phyloP scores from a whole-genome alignment of 1,284 basidiomycete species.

The Calocybe gambosa region DNA sequence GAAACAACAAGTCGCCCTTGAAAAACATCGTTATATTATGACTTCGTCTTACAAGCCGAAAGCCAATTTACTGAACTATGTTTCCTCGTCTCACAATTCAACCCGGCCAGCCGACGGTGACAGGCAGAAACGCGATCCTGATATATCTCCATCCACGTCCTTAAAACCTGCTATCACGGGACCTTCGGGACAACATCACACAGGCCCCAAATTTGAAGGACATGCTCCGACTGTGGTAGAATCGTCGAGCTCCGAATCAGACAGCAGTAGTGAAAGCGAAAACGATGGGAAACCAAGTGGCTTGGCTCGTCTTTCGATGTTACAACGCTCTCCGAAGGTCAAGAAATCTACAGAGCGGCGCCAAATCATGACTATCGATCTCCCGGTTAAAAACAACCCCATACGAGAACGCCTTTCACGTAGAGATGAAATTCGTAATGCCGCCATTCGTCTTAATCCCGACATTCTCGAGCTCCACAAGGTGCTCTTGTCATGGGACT shows the following conservation, averaged over 20 bases:
- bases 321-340: constrained; percentile 57
- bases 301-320: constrained; percentile 55
- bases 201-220: constrained; percentile 26
- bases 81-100: constrained; percentile 7
- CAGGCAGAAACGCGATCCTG: constrained; percentile 31
- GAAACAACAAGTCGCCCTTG: constrained; percentile 7
- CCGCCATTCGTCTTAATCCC: constrained; percentile 72
- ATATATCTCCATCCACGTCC: constrained; percentile 28
- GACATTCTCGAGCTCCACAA: constrained; percentile 79
- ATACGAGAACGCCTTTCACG: constrained; percentile 45
- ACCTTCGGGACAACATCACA: constrained; percentile 1
- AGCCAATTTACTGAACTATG: constrained; percentile 5
- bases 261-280: constrained; percentile 26
- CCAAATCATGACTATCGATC: constrained; percentile 66
- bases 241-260: constrained; percentile 19
- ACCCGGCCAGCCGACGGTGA: constrained; percentile 31
- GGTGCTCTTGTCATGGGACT: constrained; percentile 84
- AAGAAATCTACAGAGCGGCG: constrained; percentile 56
- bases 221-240: constrained; percentile 9
- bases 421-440: constrained; percentile 57
- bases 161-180: constrained; percentile 9
- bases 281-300: constrained; percentile 41
- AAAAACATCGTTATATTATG: constrained; percentile 11
- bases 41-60: constrained; percentile 11
- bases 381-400: constrained; percentile 40